Base-by-base conservation (phyloP, 352 stramenopile species). In the Phytophthora chlamydospora region DNA sequence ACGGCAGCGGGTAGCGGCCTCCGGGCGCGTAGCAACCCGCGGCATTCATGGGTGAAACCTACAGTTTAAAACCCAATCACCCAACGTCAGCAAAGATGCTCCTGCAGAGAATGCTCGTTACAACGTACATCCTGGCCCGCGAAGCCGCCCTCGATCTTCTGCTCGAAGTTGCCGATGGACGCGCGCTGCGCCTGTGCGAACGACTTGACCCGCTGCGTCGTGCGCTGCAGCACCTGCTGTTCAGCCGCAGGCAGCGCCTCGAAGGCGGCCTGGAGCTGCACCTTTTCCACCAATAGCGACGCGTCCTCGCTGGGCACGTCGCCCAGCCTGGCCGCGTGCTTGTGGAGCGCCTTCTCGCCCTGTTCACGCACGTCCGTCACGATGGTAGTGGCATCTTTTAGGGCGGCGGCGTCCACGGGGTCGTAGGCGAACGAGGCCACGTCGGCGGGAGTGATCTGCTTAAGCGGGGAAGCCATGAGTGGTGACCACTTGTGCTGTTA, bases 21-120 rank as follows among this genome's bases (percentile, higher is more conserved):
- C 97, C 97, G 4, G 97, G 97, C 2, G 97, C 97, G 73, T 99
- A 99, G 75, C 97, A 99, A 42, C 97, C 97, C 5, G 97, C 97
- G 1, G 82, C 66, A 40, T 60, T 62, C 80, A 92, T 92, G 13
- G 79, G 71, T 31, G 80, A 80, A 8, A 85, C 68, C 62, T 73
- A 71, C 2, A 59, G 6, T 19, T 7, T 33, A 49, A 51, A 53
- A 46, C 16, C 44, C 6, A 55, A 29, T 31, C 12, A 42, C 16
- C 19, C 13, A 31, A 42, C 7, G 34, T 29, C 48, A 57, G 36
- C 24, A 34, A 7, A 9, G 29, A n/a, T 13, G 48, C 35, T 42
- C 50, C 19, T 36, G 16, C 2, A 35, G 34, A 34, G 44, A 55
- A 61, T 31, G 54, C 40, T 31, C 48, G 21, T 24, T 1, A 24